Percentiles rank a stretch among this genome's conserved stretches.
phyloP scores from a whole-genome alignment of 164 flowering plant species.

The Nymphaea colorata region DNA sequence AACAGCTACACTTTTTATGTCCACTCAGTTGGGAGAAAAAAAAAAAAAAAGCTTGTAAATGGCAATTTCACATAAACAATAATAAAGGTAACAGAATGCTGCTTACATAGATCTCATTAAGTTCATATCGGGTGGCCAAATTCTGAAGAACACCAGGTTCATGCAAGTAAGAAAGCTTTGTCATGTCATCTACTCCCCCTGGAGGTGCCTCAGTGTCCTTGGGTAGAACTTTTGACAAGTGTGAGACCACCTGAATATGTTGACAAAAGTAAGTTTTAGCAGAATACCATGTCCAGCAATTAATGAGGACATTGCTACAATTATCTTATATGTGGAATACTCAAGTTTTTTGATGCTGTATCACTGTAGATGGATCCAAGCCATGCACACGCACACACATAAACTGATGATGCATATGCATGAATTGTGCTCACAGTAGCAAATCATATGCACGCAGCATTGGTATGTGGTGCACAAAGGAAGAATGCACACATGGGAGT shows the following conservation, averaged over 20 bases:
- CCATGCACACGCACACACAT: too few relatives aligned
- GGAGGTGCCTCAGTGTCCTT: slow-evolving; percentile 96
- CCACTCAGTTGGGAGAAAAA: not conserved
- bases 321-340: too few relatives aligned
- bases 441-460: too few relatives aligned
- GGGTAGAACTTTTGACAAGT: slow-evolving; percentile 70
- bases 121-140: slow-evolving; percentile 84
- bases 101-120: slow-evolving; percentile 97
- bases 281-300: not conserved
- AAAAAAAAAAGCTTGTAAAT: not conserved
- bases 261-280: not conserved
- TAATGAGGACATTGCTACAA: not conserved
- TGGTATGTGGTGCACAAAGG: too few relatives aligned
- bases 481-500: not conserved
- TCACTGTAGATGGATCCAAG: too few relatives aligned
- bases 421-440: too few relatives aligned
- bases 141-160: slow-evolving; percentile 97
- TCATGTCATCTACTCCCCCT: slow-evolving; percentile 99
- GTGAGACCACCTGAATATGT: slow-evolving; percentile 53
- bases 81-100: not conserved
- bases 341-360: too few relatives aligned
- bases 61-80: slow-evolving; percentile 1
- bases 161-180: slow-evolving; percentile 96
- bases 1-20: not conserved
- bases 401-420: too few relatives aligned